Evolutionary conservation across 2,329 filamentous ascomycete genomes (phyloP), one percentile per base, ranked within the genome.

Genomic region (Harringtonia aguacate): DNA sequence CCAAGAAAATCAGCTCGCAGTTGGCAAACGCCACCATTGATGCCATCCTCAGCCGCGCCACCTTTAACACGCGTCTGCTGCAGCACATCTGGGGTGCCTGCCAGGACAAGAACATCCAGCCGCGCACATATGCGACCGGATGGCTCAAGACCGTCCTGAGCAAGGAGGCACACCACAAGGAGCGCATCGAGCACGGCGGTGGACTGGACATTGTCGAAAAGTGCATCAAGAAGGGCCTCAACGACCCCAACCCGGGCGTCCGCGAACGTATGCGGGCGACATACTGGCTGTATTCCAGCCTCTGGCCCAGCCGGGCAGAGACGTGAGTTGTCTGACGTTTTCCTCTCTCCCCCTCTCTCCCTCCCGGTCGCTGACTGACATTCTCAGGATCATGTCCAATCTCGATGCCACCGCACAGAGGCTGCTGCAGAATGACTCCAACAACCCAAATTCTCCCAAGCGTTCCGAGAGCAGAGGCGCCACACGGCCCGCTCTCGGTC

Each of bases 21-120:
- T 81, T 84, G 50, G 90, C 86, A 42, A 89, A 94, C 56, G 61
- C 68, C 15, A 86, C 85, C 0, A 81, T 95, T n/a, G 82, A 92
- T 52, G 78, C 73, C 18, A 81, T 98, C 42, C 75, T 97, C 50
- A 76, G 79, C 49, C 81, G 83, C 53, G 83, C 84, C 27, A 82
- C 88, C 0, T 97, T 90, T 63, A 89, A 75, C 49, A 68, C 72
- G 47, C 82, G 88, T 24, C 72, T 95, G 49, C 75, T 95, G 70
- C 85, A 94, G 60, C 90, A 97, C 56, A 70, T 97, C 39, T 85
- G 80, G 68, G 67, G 69, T 43, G 89, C 90, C 21, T 84, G 77
- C 49, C 84, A 94, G 59, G 90, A 98, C 66, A 97, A 95, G 68
- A 97, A 95, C 57, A 82, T 89, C 3, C 84, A 92, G 56, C 83